A percentile compares a stretch with the other conserved stretches of the same genome.
Evolutionary conservation across 352 stramenopile genomes (phyloP).

Genomic region (Phytophthora pinifolia): DNA sequence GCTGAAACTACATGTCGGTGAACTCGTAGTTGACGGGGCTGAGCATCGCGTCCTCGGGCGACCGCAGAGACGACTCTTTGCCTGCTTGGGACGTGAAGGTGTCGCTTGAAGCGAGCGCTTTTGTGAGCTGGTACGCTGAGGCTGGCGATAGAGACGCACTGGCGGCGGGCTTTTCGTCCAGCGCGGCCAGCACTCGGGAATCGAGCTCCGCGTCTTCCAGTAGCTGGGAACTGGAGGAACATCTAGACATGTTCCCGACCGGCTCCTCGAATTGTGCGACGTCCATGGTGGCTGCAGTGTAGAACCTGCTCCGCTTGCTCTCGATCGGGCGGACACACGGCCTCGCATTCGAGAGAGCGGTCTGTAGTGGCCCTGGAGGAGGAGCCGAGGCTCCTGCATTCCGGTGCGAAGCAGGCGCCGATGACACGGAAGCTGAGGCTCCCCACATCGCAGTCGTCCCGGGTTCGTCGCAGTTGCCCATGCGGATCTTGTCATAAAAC

Average conservation of each 20-base stretch:
- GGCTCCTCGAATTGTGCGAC: constrained; percentile 9
- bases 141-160: constrained; percentile 1
- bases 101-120: constrained; percentile 14
- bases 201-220: constrained; percentile 62
- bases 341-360: constrained; percentile 49
- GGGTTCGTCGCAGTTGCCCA: constrained; percentile 18
- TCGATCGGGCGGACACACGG: constrained; percentile 69
- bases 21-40: constrained; percentile 2
- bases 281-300: constrained; percentile 2
- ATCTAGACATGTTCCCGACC: constrained; percentile 30
- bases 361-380: constrained; percentile 36
- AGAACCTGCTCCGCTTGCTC: constrained; percentile 21
- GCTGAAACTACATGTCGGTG: constrained; percentile 12
- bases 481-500: constrained; percentile 63
- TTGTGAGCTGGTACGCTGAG: constrained; percentile 14
- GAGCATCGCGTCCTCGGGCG: constrained; percentile 10
- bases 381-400: constrained; percentile 8
- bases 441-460: constrained; percentile 2
- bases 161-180: constrained; percentile 41
- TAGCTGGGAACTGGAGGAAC: constrained; percentile 35
- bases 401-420: constrained; percentile 2
- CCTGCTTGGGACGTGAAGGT: neutral
- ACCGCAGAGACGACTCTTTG: constrained; percentile 15
- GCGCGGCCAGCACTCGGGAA: constrained; percentile 50
- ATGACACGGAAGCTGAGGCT: constrained; percentile 13